Evolutionary conservation across 768 basidiomycete species (phyloP), one percentile per base, ranked within the genome.

Genomic region (Tephrocybe sp.): DNA sequence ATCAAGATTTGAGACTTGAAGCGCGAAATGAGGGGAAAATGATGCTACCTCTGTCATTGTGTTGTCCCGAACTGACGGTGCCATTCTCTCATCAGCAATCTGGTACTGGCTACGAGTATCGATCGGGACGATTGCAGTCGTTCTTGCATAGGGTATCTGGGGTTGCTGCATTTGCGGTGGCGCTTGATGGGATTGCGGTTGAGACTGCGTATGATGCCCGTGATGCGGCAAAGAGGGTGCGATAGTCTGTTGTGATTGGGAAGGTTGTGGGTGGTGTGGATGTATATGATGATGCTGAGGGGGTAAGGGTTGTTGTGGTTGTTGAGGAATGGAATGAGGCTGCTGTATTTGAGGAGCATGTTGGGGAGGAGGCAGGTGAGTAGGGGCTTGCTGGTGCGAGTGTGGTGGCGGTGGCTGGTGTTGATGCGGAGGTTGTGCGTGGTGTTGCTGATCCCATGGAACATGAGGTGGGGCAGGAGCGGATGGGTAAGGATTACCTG

Each of bases 401-500:
- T 33, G 37, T n/a, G 37, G 37, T 9, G 37, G 37, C 37, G 37
- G 37, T n/a, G 58, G 56, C 27, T 58, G 62, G 9, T 56, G 61
- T 10, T 53, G 63, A 47, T 58, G 60, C 27, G 63, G 64, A 30
- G 61, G 59, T 52, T 56, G 55, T 3, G 55, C 59, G 10, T 65
- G 64, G 33, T 67, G 67, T 12, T 58, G 63, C 45, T 64, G 69
- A 13, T 67, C 64, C 74, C 74, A 75, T 22, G 68, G 62, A 6
- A 65, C 65, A 54, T 75, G 74, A 25, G 67, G 66, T 27, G 70
- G 68, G 4, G 72, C 66, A 18, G 71, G 66, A 1, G 74, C 70
- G 37, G 74, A 69, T n/a, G 75, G 75, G 50, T 77, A 77, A 8
- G 76, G 69, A 50, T 74, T 74, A 22, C 64, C 61, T 53, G 73